Evolutionary conservation across 176 grass and related monocot species (phyloP).

Genomic region (Musa beccarii): DNA sequence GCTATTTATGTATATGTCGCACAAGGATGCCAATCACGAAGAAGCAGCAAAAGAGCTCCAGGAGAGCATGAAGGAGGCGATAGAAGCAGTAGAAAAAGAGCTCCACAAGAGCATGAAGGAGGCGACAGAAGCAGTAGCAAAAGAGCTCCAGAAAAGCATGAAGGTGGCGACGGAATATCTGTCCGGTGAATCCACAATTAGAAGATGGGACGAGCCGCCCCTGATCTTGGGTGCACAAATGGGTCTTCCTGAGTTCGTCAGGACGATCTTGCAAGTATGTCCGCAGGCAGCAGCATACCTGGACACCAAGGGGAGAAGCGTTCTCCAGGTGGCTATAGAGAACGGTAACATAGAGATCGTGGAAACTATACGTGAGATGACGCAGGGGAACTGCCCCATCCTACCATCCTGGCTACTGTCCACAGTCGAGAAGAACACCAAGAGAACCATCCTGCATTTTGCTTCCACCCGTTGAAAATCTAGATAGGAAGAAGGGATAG

Average conservation of each 20-base stretch:
- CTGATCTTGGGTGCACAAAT: constrained; percentile 18
- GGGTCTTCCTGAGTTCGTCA: constrained; percentile 25
- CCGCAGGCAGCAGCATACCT: constrained; percentile 12
- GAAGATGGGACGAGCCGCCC: constrained; percentile 18
- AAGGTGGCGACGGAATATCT: not conserved
- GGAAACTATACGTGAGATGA: constrained; percentile 3
- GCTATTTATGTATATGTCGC: no score
- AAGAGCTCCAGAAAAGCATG: no score
- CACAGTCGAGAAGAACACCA: not conserved
- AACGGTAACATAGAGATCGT: constrained; percentile 19
- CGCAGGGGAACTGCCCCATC: not conserved
- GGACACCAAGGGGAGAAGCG: constrained; percentile 12
- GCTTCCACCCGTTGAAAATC: no score
- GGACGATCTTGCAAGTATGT: constrained; percentile 7
- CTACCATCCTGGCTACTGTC: constrained; percentile 14
- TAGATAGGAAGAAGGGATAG: no score
- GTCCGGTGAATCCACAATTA: not conserved
- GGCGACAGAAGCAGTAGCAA: not conserved
- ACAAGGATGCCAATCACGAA: no score
- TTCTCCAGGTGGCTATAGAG: constrained; percentile 26
- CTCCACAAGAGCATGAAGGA: not conserved
- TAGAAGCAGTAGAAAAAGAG: not conserved
- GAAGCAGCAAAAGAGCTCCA: no score
- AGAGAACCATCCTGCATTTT: constrained; percentile 26
- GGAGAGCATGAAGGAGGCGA: not conserved